phyloP scores from a whole-genome alignment of 2,329 filamentous ascomycete genomes.

The Claviceps sp. region DNA sequence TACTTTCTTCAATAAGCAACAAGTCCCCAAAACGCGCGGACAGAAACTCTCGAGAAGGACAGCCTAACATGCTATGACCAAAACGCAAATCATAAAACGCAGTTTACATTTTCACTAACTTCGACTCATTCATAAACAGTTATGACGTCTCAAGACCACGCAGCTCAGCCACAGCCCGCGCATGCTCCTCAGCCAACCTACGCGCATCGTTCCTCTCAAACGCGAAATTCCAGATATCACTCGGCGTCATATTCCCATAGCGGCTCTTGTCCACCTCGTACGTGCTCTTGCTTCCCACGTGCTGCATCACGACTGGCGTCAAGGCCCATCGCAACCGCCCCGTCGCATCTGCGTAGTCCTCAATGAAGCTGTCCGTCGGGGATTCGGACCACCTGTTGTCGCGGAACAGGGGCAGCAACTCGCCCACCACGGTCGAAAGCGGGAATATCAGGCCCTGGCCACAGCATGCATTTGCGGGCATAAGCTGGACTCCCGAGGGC shows the following conservation, averaged over 20 bases:
- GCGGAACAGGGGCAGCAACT: conserved; percentile 3
- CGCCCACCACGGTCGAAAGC: neutral
- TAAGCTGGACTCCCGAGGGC: conserved; percentile 2
- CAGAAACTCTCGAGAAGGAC: no score
- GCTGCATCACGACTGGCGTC: conserved; percentile 6
- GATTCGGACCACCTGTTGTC: conserved; percentile 1
- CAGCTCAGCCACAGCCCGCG: neutral
- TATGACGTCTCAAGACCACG: no score
- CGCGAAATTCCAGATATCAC: conserved; percentile 6
- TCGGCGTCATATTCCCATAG: conserved; percentile 5
- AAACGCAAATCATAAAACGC: no score
- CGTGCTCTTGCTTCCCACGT: conserved; percentile 6
- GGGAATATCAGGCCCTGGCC: conserved; percentile 6
- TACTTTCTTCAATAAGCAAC: no score
- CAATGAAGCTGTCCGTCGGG: conserved; percentile 6
- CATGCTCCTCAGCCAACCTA: conserved; percentile 3
- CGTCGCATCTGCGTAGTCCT: conserved; percentile 3
- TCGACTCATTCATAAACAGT: no score
- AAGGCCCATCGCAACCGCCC: conserved; percentile 3
- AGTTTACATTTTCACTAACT: no score
- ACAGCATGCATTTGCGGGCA: conserved; percentile 6
- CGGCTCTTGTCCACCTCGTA: neutral
- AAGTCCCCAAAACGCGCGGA: no score
- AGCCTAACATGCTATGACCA: no score
- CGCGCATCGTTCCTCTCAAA: conserved; percentile 4